These are phyloP conservation scores for Calonectria pseudoturangicola DNA, from an alignment of 2,329 filamentous ascomycete genomes.

Conservation along the genomic window DNA sequence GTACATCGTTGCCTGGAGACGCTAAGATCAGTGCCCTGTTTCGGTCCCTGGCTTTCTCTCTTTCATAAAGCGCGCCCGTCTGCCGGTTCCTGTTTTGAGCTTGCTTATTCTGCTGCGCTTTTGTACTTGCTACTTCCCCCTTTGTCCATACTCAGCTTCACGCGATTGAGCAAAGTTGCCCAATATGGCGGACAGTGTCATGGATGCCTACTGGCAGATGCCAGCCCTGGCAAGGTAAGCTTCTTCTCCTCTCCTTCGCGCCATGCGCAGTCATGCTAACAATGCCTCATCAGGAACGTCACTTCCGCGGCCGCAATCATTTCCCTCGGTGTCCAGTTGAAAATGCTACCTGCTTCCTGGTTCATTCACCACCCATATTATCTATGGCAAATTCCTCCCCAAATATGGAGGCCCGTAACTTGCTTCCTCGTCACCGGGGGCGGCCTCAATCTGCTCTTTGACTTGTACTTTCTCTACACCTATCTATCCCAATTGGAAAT, in stretches of 20 bases:
- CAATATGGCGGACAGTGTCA: conserved; percentile 57
- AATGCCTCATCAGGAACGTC: conserved; percentile 74
- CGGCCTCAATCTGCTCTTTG: conserved; percentile 75
- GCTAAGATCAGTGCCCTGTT: conserved; percentile 47
- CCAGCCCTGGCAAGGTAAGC: conserved; percentile 66
- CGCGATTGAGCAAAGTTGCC: conserved; percentile 57
- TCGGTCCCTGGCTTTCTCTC: conserved; percentile 31
- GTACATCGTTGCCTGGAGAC: conserved; percentile 55
- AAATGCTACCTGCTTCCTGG: conserved; percentile 69
- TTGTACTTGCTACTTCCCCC: conserved; percentile 38
- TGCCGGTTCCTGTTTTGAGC: conserved; percentile 31
- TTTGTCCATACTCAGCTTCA: conserved; percentile 36
- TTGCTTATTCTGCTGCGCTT: conserved; percentile 30
- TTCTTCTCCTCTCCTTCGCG: not conserved
- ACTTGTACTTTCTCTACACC: conserved; percentile 85
- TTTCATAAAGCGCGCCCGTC: conserved; percentile 44
- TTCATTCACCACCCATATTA: conserved; percentile 72
- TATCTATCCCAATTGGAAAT: conserved; percentile 86
- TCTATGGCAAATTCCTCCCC: conserved; percentile 71
- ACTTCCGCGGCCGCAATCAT: conserved; percentile 76
- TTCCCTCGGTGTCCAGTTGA: conserved; percentile 75
- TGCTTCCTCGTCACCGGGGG: conserved; percentile 64
- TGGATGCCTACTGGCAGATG: conserved; percentile 63
- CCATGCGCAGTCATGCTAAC: conserved; percentile 46
- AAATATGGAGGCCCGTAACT: conserved; percentile 66